These are phyloP conservation scores for Leptomonas pyrrhocoris DNA, from an alignment of 208 protist genomes.

Conservation along the genomic window DNA sequence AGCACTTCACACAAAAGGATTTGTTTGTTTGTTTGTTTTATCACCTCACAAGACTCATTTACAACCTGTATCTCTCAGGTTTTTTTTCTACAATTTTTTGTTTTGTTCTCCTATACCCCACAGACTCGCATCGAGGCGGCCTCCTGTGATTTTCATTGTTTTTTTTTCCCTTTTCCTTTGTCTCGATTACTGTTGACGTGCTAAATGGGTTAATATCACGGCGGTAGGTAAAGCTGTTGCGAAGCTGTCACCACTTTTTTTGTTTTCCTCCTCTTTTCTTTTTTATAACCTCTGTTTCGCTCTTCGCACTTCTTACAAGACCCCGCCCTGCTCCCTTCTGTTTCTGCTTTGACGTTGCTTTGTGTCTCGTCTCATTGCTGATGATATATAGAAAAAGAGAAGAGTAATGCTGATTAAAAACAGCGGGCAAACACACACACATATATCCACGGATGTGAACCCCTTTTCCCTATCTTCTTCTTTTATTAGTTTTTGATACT, in stretches of 20 bases:
- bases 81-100: conserved; percentile 2
- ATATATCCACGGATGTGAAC: conserved; percentile 1
- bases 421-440: background rate
- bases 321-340: too few relatives aligned
- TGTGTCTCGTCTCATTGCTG: background rate
- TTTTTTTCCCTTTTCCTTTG: conserved; percentile 28
- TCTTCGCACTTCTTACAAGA: background rate
- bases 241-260: background rate
- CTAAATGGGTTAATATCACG: background rate
- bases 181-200: background rate
- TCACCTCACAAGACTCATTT: too few relatives aligned
- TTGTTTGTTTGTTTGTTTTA: too few relatives aligned
- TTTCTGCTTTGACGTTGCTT: background rate
- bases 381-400: background rate
- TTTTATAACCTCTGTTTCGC: background rate
- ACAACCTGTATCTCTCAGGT: conserved; percentile 1
- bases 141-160: conserved; percentile 5
- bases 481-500: conserved; percentile 3
- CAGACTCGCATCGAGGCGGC: background rate
- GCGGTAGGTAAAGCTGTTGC: background rate
- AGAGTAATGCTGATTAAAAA: background rate
- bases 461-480: background rate
- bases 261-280: background rate
- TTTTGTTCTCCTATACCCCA: conserved; percentile 12
- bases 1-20: background rate